Evolutionary conservation across 176 grass and related monocot genomes (phyloP).

Genomic region (Triticum turgidum): DNA sequence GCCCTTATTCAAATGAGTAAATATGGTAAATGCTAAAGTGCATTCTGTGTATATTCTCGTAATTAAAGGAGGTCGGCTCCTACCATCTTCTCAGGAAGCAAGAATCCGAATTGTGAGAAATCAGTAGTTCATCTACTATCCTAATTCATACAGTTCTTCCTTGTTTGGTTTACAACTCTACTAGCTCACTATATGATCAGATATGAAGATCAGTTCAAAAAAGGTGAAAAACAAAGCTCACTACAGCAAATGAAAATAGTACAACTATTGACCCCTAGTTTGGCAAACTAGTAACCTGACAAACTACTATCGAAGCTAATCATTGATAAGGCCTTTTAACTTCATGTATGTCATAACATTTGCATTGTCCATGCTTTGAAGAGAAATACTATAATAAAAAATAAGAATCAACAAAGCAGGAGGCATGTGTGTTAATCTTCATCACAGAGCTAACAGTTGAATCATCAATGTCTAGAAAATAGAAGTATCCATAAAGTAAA

Average conservation of each 20-base stretch:
- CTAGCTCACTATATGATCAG: not conserved
- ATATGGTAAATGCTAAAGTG: not conserved
- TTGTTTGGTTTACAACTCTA: constrained; percentile 7
- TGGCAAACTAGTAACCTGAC: not conserved
- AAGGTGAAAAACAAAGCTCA: not conserved
- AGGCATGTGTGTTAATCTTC: not conserved
- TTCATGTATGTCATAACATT: constrained; percentile 11
- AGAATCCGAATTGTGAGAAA: not conserved
- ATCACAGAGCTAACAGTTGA: not conserved
- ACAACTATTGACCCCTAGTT: constrained; percentile 9
- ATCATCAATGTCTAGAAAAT: not conserved
- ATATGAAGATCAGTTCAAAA: not conserved
- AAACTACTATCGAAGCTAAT: not conserved
- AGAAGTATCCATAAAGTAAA: constrained; percentile 4
- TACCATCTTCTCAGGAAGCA: not conserved
- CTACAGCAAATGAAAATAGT: not conserved
- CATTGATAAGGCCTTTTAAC: not conserved
- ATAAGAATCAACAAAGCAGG: not conserved
- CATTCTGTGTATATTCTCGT: not conserved
- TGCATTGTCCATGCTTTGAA: not conserved
- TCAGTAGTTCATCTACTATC: not conserved
- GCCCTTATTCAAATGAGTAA: not conserved
- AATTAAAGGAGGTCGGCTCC: not conserved
- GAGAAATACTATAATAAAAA: not conserved
- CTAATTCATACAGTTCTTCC: not conserved